Evolutionary conservation across 768 basidiomycete species (phyloP), one percentile per base, ranked within the genome.

Genomic region (Lentinula raphanica): DNA sequence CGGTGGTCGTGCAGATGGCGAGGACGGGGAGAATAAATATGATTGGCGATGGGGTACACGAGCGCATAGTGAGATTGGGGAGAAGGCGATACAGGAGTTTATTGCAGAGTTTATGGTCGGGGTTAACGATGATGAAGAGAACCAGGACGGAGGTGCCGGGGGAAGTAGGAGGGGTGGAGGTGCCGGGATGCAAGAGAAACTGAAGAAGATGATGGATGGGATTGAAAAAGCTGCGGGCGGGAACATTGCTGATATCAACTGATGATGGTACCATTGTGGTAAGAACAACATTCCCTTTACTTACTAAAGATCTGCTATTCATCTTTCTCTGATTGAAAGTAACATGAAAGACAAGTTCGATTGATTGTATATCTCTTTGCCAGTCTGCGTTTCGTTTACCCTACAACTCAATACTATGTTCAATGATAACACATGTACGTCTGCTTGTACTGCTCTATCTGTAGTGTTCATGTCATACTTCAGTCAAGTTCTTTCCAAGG

Each of bases 11-110:
- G 5, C n/a, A 21, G 68, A 68, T 23, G 74, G 73, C 60, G 73
- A 71, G 48, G 63, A 72, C 5, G 79, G 75, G 15, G 69, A 71
- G 13, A 53, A 25, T 15, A 70, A 73, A 15, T 82, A 76, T 60
- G 90, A 93, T 65, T 93, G 91, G 92, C 81, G 84, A 17, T 98
- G 94, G 94, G 94, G 94, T 3, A 74, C 79, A 27, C 79, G 91
- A 29, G 86, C 93, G 1, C 81, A 87, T 38, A 82, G 82, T 31
- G 95, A 98, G 71, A 82, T 97, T 3, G 88, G 91, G 1, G 95
- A 98, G 70, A 72, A 78, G 59, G 85, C 77, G 12, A 74, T 94
- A 8, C 90, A 85, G 1, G 73, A 72, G 56, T 96, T 96, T 65
- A 77, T 96, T 1, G 85, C 85, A 1, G 85, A 90, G 64, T 90